Percentiles rank a stretch among this genome's conserved stretches.
phyloP scores from a whole-genome alignment of 2,329 filamentous ascomycete genomes.

The Ceratocystiopsis minuta region DNA sequence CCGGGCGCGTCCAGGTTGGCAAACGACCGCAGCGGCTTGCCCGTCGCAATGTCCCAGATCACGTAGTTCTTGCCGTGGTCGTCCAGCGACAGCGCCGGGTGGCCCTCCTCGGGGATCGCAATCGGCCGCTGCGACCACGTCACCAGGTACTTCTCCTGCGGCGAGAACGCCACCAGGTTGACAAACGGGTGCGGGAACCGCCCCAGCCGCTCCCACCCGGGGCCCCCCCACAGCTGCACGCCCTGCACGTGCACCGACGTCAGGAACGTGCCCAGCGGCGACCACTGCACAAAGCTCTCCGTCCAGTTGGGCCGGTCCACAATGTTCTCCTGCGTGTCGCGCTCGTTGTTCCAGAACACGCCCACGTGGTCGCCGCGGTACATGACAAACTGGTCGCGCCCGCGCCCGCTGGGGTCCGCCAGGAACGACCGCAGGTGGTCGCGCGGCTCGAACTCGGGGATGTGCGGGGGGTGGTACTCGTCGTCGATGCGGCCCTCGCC shows the following conservation, averaged over 20 bases:
- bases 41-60: constrained; percentile 89
- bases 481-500: constrained; percentile 87
- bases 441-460: constrained; percentile 75
- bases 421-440: constrained; percentile 92
- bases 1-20: constrained; percentile 68
- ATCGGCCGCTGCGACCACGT: constrained; percentile 96
- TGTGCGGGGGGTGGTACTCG: constrained; percentile 64
- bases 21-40: constrained; percentile 81
- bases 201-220: constrained; percentile 75
- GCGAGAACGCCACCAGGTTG: constrained; percentile 92
- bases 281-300: constrained; percentile 96
- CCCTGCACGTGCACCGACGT: constrained; percentile 91
- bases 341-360: constrained; percentile 97
- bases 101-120: constrained; percentile 71
- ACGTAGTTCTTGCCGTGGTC: constrained; percentile 99
- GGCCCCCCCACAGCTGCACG: constrained; percentile 91
- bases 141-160: constrained; percentile 77
- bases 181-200: constrained; percentile 91
- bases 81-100: constrained; percentile 68
- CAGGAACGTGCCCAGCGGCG: constrained; percentile 80
- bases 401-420: constrained; percentile 58
- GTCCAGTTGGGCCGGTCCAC: constrained; percentile 95
- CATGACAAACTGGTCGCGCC: constrained; percentile 90
- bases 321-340: constrained; percentile 68
- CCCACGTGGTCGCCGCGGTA: constrained; percentile 83